Evolutionary conservation across 305 asterid genomes (phyloP), one percentile per base, ranked within the genome.

Genomic region (Rubia peregrina): DNA sequence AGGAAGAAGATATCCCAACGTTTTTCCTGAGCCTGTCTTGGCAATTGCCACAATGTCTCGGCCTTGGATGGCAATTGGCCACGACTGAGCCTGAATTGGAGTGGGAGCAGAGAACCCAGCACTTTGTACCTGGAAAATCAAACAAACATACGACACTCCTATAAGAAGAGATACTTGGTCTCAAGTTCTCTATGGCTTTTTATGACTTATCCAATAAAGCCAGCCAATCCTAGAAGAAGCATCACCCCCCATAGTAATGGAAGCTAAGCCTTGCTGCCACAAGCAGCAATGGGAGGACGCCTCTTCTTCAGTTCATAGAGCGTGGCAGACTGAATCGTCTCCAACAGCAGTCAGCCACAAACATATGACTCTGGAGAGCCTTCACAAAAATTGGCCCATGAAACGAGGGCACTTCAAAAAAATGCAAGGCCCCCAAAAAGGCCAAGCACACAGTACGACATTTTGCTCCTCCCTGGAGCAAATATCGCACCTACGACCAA

Each of bases 401-500:
- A 80, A 69, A 81, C 77, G 82, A 85, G 86, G 95, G 91, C 78
- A 71, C 92, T 86, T 94, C 91, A 85, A 83, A 84, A 51, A 82
- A 78, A 87, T 80, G 89, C 85, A 80, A 86, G 88, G 86, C 87
- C 87, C 87, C 86, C 86, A 76, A 80, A 74, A 80, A 82, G 84
- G 81, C 87, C 82, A 61, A 59, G 80, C 95, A 93, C 96, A 91
- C 92, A 73, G 95, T 91, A 94, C 99, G 97, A 94, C 96, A 91
- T 89, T 91, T 86, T 78, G 84, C 97, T 91, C 97, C 96, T 83
- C 85, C 96, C 74, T 61, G 96, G 97, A 91, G 99, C 99, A 87
- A 94, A 91, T 88, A 91, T 91, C 99, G 97, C 96, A 89, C 92
- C 97, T 89, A 95, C 85, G 92, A 85, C 89, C 88, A 81, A 85